Percentiles rank a stretch among this genome's conserved stretches.
phyloP scores from a whole-genome alignment of 345 rosid species.

The Turnera subulata region DNA sequence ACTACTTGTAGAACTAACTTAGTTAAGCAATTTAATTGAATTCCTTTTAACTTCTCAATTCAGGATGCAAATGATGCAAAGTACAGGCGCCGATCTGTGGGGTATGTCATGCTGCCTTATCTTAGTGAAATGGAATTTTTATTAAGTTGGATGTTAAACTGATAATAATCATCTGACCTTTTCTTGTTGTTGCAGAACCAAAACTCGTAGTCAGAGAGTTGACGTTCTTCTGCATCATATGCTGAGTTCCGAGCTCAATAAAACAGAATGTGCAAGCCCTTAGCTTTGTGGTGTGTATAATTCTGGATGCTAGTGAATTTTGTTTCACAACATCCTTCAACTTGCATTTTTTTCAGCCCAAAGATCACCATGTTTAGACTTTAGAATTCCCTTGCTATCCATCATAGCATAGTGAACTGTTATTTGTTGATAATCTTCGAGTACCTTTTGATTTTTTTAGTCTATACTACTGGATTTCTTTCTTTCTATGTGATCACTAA shows the following conservation, averaged over 20 bases:
- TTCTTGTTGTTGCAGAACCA: constrained; percentile 50
- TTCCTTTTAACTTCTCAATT: constrained; percentile 9
- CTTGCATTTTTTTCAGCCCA: neutral
- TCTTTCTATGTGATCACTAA: too few species aligned
- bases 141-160: neutral
- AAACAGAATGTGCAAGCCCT: constrained; percentile 21
- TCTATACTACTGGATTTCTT: too few species aligned
- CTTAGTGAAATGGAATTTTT: constrained; percentile 2
- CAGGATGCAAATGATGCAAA: constrained; percentile 48
- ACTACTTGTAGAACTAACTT: neutral
- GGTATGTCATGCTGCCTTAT: constrained; percentile 42
- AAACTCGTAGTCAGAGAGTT: constrained; percentile 82
- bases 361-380: neutral
- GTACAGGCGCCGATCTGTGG: constrained; percentile 42
- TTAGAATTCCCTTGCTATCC: too few species aligned
- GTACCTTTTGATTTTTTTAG: too few species aligned
- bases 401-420: too few species aligned
- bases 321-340: neutral
- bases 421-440: too few species aligned
- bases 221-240: constrained; percentile 90
- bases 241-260: constrained; percentile 59
- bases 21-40: constrained; percentile 1
- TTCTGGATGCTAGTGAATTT: constrained; percentile 14
- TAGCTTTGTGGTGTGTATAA: constrained; percentile 6
- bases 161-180: constrained; percentile 5